Evolutionary conservation across 2,329 filamentous ascomycete genomes (phyloP).

Genomic region (Clonostachys byssicola): DNA sequence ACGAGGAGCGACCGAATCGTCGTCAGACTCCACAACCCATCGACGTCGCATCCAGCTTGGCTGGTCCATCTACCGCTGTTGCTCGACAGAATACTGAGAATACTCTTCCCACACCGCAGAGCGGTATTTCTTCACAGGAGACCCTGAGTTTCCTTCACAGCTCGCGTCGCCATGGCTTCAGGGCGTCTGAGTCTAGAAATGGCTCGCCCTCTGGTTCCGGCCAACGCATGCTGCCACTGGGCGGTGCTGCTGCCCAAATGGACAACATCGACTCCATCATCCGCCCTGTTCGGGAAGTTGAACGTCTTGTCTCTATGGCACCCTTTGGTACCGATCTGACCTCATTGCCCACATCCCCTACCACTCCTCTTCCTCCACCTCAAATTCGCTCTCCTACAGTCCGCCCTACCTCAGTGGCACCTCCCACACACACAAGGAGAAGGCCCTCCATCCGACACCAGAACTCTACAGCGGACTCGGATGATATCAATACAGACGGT

Average conservation of each 20-base stretch:
- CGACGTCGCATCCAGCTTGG: conserved; percentile 8
- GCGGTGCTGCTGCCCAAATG: conserved; percentile 57
- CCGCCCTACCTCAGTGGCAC: conserved; percentile 47
- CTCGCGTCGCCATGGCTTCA: conserved; percentile 47
- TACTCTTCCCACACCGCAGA: conserved; percentile 6
- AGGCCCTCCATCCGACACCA: conserved; percentile 88
- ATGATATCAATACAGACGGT: conserved; percentile 83
- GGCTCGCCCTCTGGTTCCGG: conserved; percentile 39
- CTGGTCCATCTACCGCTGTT: conserved; percentile 27
- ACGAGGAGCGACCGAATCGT: conserved; percentile 59
- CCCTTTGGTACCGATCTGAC: conserved; percentile 63
- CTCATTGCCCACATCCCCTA: conserved; percentile 91
- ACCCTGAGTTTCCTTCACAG: conserved; percentile 9
- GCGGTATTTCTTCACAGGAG: neutral
- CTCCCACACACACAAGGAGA: conserved; percentile 54
- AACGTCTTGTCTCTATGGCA: conserved; percentile 80
- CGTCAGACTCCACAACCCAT: conserved; percentile 64
- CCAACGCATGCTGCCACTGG: conserved; percentile 56
- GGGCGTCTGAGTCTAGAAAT: conserved; percentile 30
- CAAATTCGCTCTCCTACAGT: conserved; percentile 52
- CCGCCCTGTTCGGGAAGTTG: conserved; percentile 74
- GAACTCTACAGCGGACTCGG: conserved; percentile 81
- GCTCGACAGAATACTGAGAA: conserved; percentile 15
- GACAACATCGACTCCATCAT: conserved; percentile 72
- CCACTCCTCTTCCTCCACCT: conserved; percentile 71